Base-by-base conservation (phyloP, 2,329 filamentous ascomycete genomes). In the Aaosphaeria pasadenensis region DNA sequence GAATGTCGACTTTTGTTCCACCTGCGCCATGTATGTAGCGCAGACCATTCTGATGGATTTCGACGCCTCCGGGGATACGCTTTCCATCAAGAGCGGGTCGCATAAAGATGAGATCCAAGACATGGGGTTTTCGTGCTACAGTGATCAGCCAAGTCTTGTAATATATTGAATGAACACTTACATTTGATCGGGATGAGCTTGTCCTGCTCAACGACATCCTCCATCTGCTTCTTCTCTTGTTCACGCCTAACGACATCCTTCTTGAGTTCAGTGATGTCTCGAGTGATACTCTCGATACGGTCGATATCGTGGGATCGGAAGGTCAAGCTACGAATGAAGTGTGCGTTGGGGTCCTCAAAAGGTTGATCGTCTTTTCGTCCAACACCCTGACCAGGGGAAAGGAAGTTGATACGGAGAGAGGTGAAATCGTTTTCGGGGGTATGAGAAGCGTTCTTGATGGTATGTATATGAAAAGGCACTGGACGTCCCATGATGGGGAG, bases 161-260 rank as follows among this genome's bases (percentile, higher is more conserved):
- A 6, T 32, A 5, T 7, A 30, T 7, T 42, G 24, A 6, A 29
- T 13, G 38, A 24, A n/a, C 35, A 76, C 85, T 76, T 77, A 90
- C 88, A 96, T 77, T 94, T 82, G 58, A 97, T 91, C 67, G 96
- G 91, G 58, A 95, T 79, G 45, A 99, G 83, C 76, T 99, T 99
- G 69, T 99, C 94, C 71, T 99, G 94, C 72, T 97, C 94, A 5
- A 99, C 91, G 24, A 99, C 94, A 71, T 99, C 94, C 69, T 99
- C 94, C 88, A 99, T 88, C 60, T 99, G 92, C 76, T 99, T 99
- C 83, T 97, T 96, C 73, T 96, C 92, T 63, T 96, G 91, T 71
- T 99, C 94, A 60, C 90, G 88, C 72, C 95, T 91, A 39, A 89
- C 83, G 5, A 89, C 85, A 58, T 92, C 89, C 67, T 94, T 95